A percentile compares a stretch with the other conserved stretches of the same genome.
phyloP scores from a whole-genome alignment of 148 eudicot species.

The Rhododendron simsii region DNA sequence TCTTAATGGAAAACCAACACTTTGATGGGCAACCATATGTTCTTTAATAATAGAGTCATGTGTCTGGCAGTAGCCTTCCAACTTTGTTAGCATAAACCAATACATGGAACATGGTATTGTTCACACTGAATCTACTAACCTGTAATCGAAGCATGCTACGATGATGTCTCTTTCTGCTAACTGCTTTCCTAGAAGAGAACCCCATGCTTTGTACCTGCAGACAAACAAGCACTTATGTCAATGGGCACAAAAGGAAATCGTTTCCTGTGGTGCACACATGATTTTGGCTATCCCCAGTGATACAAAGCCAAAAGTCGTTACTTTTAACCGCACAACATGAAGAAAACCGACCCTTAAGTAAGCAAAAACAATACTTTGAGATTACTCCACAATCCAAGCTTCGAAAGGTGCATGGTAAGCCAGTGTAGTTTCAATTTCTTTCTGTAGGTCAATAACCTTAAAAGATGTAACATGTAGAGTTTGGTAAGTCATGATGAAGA shows the following conservation, averaged over 20 bases:
- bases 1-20: neutral
- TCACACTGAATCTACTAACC: slow-evolving; percentile 34
- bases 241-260: neutral
- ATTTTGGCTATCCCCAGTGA: neutral
- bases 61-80: neutral
- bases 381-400: neutral
- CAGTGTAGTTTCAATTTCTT: neutral
- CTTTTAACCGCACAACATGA: neutral
- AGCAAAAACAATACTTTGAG: neutral
- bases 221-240: slow-evolving; percentile 4
- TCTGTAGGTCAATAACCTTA: neutral
- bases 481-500: neutral
- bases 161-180: slow-evolving; percentile 88
- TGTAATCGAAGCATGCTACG: slow-evolving; percentile 94
- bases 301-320: neutral
- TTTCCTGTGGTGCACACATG: neutral
- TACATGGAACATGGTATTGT: neutral
- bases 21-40: slow-evolving; percentile 7
- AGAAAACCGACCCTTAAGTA: neutral
- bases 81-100: neutral
- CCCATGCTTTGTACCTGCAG: slow-evolving; percentile 97
- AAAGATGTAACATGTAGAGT: neutral
- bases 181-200: slow-evolving; percentile 84
- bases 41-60: neutral
- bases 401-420: neutral